These are phyloP conservation scores for Anisodus tanguticus DNA, from an alignment of 257 asterid species.

Conservation along the genomic window DNA sequence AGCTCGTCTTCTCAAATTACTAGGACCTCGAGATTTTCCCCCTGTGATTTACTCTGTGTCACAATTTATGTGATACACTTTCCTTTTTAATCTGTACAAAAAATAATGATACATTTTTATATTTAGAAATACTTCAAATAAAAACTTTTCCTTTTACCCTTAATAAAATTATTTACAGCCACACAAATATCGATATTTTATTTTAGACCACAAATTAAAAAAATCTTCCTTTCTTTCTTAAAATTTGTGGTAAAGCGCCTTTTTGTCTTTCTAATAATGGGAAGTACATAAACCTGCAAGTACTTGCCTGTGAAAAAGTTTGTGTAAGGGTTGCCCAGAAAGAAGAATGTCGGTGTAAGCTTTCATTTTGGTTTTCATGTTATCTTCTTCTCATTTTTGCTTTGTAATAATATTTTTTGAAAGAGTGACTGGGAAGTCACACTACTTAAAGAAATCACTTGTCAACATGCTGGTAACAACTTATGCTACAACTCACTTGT, in stretches of 20 bases:
- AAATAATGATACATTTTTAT: too few species aligned
- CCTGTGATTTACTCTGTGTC: too few species aligned
- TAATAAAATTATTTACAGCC: too few species aligned
- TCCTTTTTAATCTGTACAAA: too few species aligned
- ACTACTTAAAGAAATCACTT: background rate
- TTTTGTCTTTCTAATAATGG: background rate
- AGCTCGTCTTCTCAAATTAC: background rate
- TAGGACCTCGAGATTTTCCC: background rate
- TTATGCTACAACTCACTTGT: background rate
- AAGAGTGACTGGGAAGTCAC: background rate
- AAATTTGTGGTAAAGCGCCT: slow-evolving; percentile 2
- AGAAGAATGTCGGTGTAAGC: background rate
- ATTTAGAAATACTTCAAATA: too few species aligned
- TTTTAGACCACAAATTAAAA: too few species aligned
- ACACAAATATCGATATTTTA: too few species aligned
- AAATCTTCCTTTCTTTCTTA: too few species aligned
- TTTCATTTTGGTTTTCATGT: background rate
- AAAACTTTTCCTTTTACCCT: too few species aligned
- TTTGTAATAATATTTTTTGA: background rate
- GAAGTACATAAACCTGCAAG: background rate
- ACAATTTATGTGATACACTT: too few species aligned
- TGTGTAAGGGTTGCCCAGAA: background rate
- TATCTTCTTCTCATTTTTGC: too few species aligned
- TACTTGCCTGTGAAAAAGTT: slow-evolving; percentile 11
- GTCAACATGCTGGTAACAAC: background rate